Base-by-base conservation (phyloP, 257 asterid species). In the Penstemon davidsonii region DNA sequence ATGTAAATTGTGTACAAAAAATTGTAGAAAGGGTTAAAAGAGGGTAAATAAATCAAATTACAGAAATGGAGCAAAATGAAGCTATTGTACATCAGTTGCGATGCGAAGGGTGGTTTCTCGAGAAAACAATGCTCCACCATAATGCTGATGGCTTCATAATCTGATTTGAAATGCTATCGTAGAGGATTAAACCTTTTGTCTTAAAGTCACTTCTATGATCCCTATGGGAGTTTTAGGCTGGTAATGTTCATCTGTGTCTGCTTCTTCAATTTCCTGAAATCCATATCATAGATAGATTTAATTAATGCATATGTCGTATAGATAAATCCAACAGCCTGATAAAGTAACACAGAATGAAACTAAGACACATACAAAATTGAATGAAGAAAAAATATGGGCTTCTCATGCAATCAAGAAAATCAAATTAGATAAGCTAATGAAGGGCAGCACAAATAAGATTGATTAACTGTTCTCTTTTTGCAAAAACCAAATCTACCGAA, bases 251-350 rank as follows among this genome's bases (percentile, higher is more conserved):
- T 93, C 99, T 0, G 99, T 93, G 79, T 93, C 97, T 10, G 73
- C 96, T 78, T 93, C 99, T 80, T 93, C 99, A 66, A 93, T 90
- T 83, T 93, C 99, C 99, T 90, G 81, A 62, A 74, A 75, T n/a
- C 53, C 64, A 72, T 52, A 62, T 68, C 63, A 62, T 4, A 65
- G 33, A 25, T 25, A 25, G 1, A 25, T 25, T 25, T 25, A 25
- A 1, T 25, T 25, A 25, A 25, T 25, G 33, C 33, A 19, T 18
- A 73, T 53, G 46, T 25, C 19, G 3, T 40, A 13, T 9, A 60
- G 6, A 52, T 40, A 49, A 37, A 69, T 56, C 19, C 8, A 71
- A 11, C 62, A 73, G n/a, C 60, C 56, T 40, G 56, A 55, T 66
- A 18, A 42, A 59, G 41, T 9, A 44, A 43, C 66, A 7, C 33